Evolutionary conservation across 2,329 filamentous ascomycete species (phyloP).

Genomic region (Trichoderma aggressivum): DNA sequence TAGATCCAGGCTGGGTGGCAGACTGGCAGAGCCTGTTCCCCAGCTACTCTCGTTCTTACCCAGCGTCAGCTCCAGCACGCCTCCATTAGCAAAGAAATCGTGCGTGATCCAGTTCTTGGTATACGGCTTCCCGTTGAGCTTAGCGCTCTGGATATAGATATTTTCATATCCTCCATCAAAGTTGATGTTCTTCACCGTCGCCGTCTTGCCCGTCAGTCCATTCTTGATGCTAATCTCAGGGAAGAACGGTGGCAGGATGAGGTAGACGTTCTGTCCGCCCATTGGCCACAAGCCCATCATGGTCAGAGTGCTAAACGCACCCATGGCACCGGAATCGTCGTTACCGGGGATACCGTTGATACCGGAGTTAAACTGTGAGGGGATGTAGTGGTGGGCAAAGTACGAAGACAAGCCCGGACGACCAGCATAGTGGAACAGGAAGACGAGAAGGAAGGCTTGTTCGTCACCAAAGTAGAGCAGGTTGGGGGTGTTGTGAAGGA

Average conservation of each 20-base stretch:
- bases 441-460: constrained; percentile 49
- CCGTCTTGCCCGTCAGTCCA: constrained; percentile 25
- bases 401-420: constrained; percentile 55
- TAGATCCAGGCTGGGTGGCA: constrained; percentile 11
- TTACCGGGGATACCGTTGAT: constrained; percentile 55
- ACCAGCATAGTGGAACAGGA: constrained; percentile 63
- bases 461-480: constrained; percentile 67
- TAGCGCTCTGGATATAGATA: constrained; percentile 58
- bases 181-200: constrained; percentile 29
- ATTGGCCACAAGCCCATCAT: constrained; percentile 55
- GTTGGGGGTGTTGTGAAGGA: constrained; percentile 59
- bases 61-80: constrained; percentile 52
- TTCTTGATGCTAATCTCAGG: constrained; percentile 40
- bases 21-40: neutral
- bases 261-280: constrained; percentile 51
- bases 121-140: constrained; percentile 52
- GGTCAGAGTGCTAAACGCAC: constrained; percentile 47
- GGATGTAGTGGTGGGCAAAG: constrained; percentile 63
- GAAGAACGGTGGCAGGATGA: constrained; percentile 51
- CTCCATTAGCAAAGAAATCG: constrained; percentile 57
- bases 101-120: constrained; percentile 59
- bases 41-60: constrained; percentile 47
- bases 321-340: constrained; percentile 53
- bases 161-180: constrained; percentile 45
- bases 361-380: constrained; percentile 63